A percentile compares a stretch with the other conserved stretches of the same genome.
Conservation (phyloP, 1,284 basidiomycete species). For the Lignosus rhinocerotis region DNA sequence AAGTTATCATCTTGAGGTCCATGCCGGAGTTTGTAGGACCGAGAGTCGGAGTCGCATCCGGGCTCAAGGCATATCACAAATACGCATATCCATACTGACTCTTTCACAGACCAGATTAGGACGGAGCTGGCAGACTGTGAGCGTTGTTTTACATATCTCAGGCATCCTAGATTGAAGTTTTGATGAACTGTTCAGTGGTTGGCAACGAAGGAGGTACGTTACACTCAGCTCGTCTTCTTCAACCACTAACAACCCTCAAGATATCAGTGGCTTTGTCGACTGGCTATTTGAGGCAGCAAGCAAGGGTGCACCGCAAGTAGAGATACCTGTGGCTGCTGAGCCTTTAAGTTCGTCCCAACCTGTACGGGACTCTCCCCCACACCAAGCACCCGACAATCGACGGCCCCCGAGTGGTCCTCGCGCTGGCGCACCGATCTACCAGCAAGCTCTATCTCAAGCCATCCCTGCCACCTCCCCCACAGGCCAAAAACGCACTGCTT, state of each 20-base stretch:
- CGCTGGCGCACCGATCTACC: slow-evolving; percentile 46
- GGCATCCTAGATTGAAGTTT: slow-evolving; percentile 2
- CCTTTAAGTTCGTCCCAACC: slow-evolving; percentile 38
- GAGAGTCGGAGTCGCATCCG: neutral
- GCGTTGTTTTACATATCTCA: slow-evolving; percentile 34
- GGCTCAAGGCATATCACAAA: neutral
- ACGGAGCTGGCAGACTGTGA: slow-evolving; percentile 79
- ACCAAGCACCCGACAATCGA: slow-evolving; percentile 38
- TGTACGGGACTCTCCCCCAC: slow-evolving; percentile 30
- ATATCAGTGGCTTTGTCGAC: slow-evolving; percentile 70
- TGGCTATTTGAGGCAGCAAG: slow-evolving; percentile 82
- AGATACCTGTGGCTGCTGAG: slow-evolving; percentile 36
- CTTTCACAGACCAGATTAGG: slow-evolving; percentile 71
- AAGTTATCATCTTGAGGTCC: slow-evolving; percentile 29
- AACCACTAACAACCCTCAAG: slow-evolving; percentile 37
- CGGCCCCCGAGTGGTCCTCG: slow-evolving; percentile 41
- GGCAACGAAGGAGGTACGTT: slow-evolving; percentile 71
- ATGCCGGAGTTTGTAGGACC: neutral
- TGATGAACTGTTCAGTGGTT: slow-evolving; percentile 53
- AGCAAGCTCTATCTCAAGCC: slow-evolving; percentile 69
- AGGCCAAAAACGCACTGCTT: slow-evolving; percentile 67
- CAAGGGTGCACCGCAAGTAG: slow-evolving; percentile 58
- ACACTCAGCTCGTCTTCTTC: slow-evolving; percentile 16
- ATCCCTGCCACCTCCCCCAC: slow-evolving; percentile 51
- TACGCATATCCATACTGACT: slow-evolving; percentile 14